Base-by-base conservation (phyloP, 140 eudicot genomes). In the Oenanthe javanica region DNA sequence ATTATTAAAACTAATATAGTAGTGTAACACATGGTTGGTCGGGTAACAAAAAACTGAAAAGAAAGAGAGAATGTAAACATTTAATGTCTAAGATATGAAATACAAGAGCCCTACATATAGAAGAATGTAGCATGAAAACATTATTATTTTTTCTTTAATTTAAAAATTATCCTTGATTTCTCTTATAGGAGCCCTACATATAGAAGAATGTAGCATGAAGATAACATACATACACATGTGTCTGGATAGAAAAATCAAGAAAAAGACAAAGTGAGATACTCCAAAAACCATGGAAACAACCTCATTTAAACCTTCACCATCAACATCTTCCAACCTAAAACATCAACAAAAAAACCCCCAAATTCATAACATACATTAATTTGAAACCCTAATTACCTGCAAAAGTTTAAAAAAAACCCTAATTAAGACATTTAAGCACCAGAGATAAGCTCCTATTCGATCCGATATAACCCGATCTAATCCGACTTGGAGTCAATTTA, bases 81-180 rank as follows among this genome's bases (percentile, higher is more conserved):
- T 74, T n/a, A 46, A 74, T 72, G 38, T 49, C n/a, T 57, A 76
- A 76, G 66, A 74, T 15, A n/a, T 50, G 79, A 48, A 50, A 15
- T 27, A 76, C 47, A 54, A 23, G 36, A 66, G 64, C 57, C 9
- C 72, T n/a, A 31, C 82, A 47, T 66, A 76, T 79, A 59, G 67
- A 42, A 52, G 79, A 52, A 76, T 27, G 66, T 45, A 15, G 46
- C 79, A 31, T 64, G 36, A 45, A 25, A 23, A 79, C 55, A 45
- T 64, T 67, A 72, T 47, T 50, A 55, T 46, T 15, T 51, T 18
- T 61, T 36, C n/a, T 59, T 59, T 59, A 59, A 59, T 21, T 2
- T 21, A 21, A 59, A 59, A 4, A 59, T 6, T 1, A 21, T 7
- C 0, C 13, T 57, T 4, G 12, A 42, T 40, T 21, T 13, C n/a